A percentile compares a stretch with the other conserved stretches of the same genome.
Conservation (phyloP, 352 stramenopile species). For the Phytophthora ramorum region DNA sequence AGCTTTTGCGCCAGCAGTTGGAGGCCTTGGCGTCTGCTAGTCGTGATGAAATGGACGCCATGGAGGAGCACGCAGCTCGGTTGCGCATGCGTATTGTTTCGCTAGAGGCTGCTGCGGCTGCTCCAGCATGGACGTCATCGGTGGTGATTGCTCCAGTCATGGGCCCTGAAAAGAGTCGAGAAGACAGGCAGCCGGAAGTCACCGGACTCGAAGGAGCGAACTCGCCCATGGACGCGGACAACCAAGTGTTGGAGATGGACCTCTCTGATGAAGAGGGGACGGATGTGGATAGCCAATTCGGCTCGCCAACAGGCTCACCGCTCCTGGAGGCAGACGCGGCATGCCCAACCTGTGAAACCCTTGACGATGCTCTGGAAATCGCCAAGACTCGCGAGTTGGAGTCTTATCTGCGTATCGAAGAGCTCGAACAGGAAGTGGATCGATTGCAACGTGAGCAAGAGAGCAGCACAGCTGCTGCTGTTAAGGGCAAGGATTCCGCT, state of each 20-base stretch:
- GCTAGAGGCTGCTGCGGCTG: conserved; percentile 43
- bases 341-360: conserved; percentile 37
- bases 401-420: conserved; percentile 42
- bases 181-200: conserved; percentile 37
- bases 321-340: conserved; percentile 26
- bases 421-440: conserved; percentile 39
- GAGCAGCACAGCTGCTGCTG: conserved; percentile 1
- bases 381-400: conserved; percentile 35
- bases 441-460: conserved; percentile 24
- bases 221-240: conserved; percentile 24
- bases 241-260: conserved; percentile 35
- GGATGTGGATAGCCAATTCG: conserved; percentile 27
- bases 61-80: conserved; percentile 42
- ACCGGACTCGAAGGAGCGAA: conserved; percentile 40
- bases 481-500: conserved; percentile 3
- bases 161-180: conserved; percentile 11
- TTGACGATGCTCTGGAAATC: conserved; percentile 42
- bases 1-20: conserved; percentile 46
- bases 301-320: conserved; percentile 25
- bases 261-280: conserved; percentile 39
- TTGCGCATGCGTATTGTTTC: conserved; percentile 48
- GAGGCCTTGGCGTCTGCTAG: conserved; percentile 40
- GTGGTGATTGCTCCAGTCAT: conserved; percentile 28
- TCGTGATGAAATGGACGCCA: conserved; percentile 44
- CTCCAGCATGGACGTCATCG: conserved; percentile 26